Base-by-base conservation (phyloP, 2,329 filamentous ascomycete genomes). In the Arachnomyces sp. region DNA sequence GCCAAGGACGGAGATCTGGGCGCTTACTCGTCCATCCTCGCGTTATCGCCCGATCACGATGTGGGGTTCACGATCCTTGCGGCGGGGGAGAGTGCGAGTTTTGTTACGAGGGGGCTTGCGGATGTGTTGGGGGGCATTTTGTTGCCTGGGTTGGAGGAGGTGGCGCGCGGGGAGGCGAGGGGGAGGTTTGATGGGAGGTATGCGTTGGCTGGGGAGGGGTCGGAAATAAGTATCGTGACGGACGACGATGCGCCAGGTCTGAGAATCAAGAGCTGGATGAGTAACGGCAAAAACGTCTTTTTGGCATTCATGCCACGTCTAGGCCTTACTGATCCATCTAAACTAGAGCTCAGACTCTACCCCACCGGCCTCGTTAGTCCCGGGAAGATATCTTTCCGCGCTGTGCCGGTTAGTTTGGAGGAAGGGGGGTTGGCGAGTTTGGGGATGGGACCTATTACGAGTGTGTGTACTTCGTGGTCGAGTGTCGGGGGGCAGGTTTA, bases 1-100 rank as follows among this genome's bases (percentile, higher is more conserved):
- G 63, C 61, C 18, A 70, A 73, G 49, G 49, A 57, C 2, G 65
- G 68, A 5, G 58, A 66, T 42, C 52, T 68, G 7, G 59, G 63
- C 17, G 45, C 49, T 29, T 71, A 67, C 43, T 58, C 57, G 13
- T 55, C 58, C 2, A 53, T 61, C 7, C 39, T 72, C 1, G 59
- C 59, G 2, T 49, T 72, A 4, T 44, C 71, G 2, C 68, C 66
- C 1, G 66, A 71, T 42, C 68, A 60, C 36, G 57, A 64, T 35
- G 52, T 66, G 11, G 67, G 68, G 0, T 64, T 70, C 42, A 57
- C 53, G 1, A 49, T 68, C 13, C 52, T 70, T 1, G 46, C 58
- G 2, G 67, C 64, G 7, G 64, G 61, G 4, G 31, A 32, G 1
- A 32, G 36, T 5, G 15, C 13, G 9, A 31, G 39, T 8, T 34